Base-by-base conservation (phyloP, 345 rosid species). In the Ricinus communis region DNA sequence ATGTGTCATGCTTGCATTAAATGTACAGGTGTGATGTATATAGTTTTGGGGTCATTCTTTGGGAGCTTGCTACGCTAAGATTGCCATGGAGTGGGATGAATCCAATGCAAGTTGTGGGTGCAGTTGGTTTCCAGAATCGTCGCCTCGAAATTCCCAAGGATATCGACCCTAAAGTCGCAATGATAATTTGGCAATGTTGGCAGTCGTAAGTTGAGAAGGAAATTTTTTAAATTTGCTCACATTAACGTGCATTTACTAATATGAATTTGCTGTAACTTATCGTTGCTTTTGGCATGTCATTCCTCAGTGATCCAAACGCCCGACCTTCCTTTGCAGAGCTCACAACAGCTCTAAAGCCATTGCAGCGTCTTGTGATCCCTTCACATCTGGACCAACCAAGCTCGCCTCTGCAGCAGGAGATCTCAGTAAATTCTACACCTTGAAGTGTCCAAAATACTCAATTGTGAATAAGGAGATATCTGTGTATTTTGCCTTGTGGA, bases 51-150 rank as follows among this genome's bases (percentile, higher is more conserved):
- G 83, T 96, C 56, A 96, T 96, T 75, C 88, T 96, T 6, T 96
- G 99, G 98, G 99, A 96, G 85, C 97, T 96, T 59, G 96, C 99
- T 19, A 96, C 99, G 38, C 75, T 89, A 77, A 86, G 87, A 84
- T 74, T 87, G 71, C 99, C 99, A 18, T 96, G 99, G 99, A 80
- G 90, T 61, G 99, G 96, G 70, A 93, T 96, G 98, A 96, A 96
- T 78, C 99, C 99, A 1, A 96, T 96, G 99, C 99, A 96, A 82
- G 99, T 93, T 54, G 99, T 96, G 24, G 98, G 99, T 77, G 99
- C 98, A 3, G 99, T 96, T 46, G 99, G 99, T 78, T 96, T 96
- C 80, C 98, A 96, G 81, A 96, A 91, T 65, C 93, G 95, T 0
- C 90, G 99, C 71, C 97, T 88, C 53, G 99, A 96, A 70, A 90